Conservation (phyloP, 2,329 filamentous ascomycete genomes). For the Fusarium luffae region DNA sequence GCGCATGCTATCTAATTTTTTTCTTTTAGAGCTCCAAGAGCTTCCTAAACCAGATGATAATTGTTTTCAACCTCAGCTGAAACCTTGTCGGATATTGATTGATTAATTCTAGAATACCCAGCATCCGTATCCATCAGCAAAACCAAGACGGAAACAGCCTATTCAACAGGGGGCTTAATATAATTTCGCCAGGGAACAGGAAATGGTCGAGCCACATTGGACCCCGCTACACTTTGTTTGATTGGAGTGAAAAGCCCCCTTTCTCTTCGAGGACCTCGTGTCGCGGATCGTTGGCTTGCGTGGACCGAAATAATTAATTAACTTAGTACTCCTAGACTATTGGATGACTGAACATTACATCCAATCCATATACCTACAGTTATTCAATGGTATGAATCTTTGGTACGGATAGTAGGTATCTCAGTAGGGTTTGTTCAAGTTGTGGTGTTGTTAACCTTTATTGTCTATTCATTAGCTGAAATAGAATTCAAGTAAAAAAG, state of each 20-base stretch:
- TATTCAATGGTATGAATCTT: neutral
- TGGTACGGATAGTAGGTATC: neutral
- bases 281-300: conserved; percentile 40
- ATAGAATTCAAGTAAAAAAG: neutral
- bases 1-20: neutral
- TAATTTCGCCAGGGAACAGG: conserved; percentile 42
- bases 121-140: neutral
- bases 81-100: conserved; percentile 11
- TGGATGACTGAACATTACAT: neutral
- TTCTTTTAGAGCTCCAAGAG: neutral
- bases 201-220: conserved; percentile 45
- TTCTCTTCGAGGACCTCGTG: conserved; percentile 42
- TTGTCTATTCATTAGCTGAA: neutral
- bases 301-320: conserved; percentile 11
- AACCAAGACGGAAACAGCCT: neutral
- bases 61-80: neutral
- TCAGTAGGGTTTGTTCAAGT: neutral
- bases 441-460: neutral
- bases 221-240: conserved; percentile 30
- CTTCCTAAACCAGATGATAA: neutral
- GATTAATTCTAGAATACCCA: conserved; percentile 19
- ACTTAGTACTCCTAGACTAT: neutral
- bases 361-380: neutral
- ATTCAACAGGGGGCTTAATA: conserved; percentile 30
- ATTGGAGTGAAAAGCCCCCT: conserved; percentile 40